A percentile compares a stretch with the other conserved stretches of the same genome.
Conservation (phyloP, 2,329 filamentous ascomycete genomes). For the Aspergillus ustus region DNA sequence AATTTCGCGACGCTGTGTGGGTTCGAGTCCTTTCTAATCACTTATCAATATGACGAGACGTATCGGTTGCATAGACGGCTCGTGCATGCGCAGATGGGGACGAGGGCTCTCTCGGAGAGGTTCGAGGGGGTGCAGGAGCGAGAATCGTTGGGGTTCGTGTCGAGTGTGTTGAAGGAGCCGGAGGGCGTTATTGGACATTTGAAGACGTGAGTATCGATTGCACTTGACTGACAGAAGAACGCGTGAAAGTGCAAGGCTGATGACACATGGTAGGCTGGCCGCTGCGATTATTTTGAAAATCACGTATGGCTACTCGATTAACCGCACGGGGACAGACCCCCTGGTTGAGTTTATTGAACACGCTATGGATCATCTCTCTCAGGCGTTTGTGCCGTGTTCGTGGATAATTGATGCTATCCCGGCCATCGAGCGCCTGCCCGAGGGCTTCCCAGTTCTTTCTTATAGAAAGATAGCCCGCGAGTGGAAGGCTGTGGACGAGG, state of each 20-base stretch:
- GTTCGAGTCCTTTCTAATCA: constrained; percentile 42
- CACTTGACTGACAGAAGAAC: background rate
- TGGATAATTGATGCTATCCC: constrained; percentile 55
- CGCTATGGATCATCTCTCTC: constrained; percentile 47
- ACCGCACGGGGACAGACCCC: constrained; percentile 29
- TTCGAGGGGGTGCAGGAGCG: constrained; percentile 49
- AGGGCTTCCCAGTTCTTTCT: constrained; percentile 50
- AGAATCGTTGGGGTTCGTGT: constrained; percentile 50
- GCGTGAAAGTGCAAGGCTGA: too few species aligned
- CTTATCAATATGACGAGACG: constrained; percentile 41
- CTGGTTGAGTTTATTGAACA: constrained; percentile 48
- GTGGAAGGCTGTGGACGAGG: constrained; percentile 37
- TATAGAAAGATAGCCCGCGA: constrained; percentile 49
- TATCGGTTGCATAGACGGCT: constrained; percentile 51
- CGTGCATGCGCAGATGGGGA: constrained; percentile 51
- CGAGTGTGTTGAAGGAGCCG: constrained; percentile 48
- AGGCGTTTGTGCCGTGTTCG: constrained; percentile 45
- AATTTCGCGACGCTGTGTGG: constrained; percentile 45
- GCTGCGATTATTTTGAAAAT: constrained; percentile 49
- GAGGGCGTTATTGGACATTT: constrained; percentile 48
- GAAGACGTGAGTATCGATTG: constrained; percentile 26
- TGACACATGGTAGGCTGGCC: constrained; percentile 30
- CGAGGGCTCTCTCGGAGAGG: constrained; percentile 42
- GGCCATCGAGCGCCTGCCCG: constrained; percentile 40
- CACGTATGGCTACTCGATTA: constrained; percentile 40